A percentile compares a stretch with the other conserved stretches of the same genome.
These are phyloP conservation scores for Prunella vulgaris DNA, from an alignment of 257 asterid genomes.

Conservation along the genomic window DNA sequence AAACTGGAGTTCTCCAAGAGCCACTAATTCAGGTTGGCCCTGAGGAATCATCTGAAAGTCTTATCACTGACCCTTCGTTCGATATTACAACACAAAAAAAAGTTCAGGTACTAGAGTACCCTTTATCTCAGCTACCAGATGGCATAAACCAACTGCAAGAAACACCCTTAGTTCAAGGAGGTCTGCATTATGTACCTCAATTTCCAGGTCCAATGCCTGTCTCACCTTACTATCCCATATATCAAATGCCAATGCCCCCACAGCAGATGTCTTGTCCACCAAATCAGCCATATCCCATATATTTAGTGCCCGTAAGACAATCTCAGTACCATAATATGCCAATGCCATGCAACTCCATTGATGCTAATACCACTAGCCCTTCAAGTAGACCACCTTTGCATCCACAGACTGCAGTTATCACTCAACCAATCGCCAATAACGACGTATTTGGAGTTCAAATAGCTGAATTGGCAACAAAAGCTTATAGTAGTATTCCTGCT, in stretches of 20 bases:
- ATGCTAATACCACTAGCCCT: conserved; percentile 26
- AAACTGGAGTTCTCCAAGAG: conserved; percentile 38
- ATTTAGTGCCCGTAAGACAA: conserved; percentile 47
- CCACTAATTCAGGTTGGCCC: conserved; percentile 49
- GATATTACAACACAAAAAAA: conserved; percentile 32
- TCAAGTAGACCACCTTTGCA: conserved; percentile 42
- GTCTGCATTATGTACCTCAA: conserved; percentile 49
- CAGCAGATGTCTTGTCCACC: conserved; percentile 41
- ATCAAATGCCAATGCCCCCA: conserved; percentile 59
- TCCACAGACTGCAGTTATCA: conserved; percentile 35
- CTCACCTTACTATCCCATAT: conserved; percentile 58
- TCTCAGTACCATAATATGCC: conserved; percentile 51
- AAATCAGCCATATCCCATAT: conserved; percentile 62
- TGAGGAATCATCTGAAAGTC: conserved; percentile 40
- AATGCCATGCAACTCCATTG: conserved; percentile 30
- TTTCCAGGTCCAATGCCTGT: conserved; percentile 40
- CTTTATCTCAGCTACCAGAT: conserved; percentile 46
- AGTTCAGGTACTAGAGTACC: conserved; percentile 42
- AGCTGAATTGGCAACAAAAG: conserved; percentile 39
- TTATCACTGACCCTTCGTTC: conserved; percentile 31
- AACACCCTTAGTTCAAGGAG: conserved; percentile 52
- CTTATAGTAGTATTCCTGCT: conserved; percentile 26
- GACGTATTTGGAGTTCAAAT: conserved; percentile 39
- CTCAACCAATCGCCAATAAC: conserved; percentile 34
- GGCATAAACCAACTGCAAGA: conserved; percentile 47